These are phyloP conservation scores for Diaporthe australafricana DNA, from an alignment of 2,329 filamentous ascomycete genomes.

Conservation along the genomic window DNA sequence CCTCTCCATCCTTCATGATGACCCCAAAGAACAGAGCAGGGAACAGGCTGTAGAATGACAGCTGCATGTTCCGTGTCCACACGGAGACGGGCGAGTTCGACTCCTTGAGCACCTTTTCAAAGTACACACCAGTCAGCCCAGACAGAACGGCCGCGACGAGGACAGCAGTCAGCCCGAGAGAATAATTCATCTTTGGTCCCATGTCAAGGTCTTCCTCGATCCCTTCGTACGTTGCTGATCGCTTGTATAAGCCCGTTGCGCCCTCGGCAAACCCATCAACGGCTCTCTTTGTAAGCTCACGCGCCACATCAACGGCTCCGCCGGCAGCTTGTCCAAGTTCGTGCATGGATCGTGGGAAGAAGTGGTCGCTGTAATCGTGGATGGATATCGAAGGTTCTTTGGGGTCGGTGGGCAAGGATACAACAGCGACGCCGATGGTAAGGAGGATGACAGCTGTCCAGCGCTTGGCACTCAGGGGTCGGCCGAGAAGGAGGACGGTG, in stretches of 20 bases:
- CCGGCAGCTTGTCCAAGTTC: conserved; percentile 76
- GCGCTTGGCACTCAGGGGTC: conserved; percentile 76
- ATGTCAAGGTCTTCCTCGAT: conserved; percentile 75
- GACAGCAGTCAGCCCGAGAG: conserved; percentile 82
- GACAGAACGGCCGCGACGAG: conserved; percentile 83
- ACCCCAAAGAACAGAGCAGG: conserved; percentile 89
- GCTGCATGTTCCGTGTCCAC: conserved; percentile 94
- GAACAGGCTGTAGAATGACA: conserved; percentile 94
- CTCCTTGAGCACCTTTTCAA: conserved; percentile 92
- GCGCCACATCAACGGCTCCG: conserved; percentile 60
- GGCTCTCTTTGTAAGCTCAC: conserved; percentile 62
- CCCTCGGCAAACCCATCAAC: conserved; percentile 51
- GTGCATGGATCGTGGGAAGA: conserved; percentile 84
- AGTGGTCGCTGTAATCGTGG: conserved; percentile 72
- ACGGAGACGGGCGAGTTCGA: conserved; percentile 80
- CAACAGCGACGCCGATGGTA: conserved; percentile 84
- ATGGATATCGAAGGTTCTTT: conserved; percentile 66
- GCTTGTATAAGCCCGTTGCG: conserved; percentile 63
- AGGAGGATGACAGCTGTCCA: conserved; percentile 86
- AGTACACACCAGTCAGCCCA: conserved; percentile 86
- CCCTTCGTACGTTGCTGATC: conserved; percentile 91
- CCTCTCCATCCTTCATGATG: conserved; percentile 85
- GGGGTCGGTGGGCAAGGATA: conserved; percentile 78
- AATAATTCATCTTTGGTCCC: conserved; percentile 75
- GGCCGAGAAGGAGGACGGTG: conserved; percentile 81